These are phyloP conservation scores for Exophiala sp. DNA, from an alignment of 2,329 filamentous ascomycete genomes.

Conservation along the genomic window DNA sequence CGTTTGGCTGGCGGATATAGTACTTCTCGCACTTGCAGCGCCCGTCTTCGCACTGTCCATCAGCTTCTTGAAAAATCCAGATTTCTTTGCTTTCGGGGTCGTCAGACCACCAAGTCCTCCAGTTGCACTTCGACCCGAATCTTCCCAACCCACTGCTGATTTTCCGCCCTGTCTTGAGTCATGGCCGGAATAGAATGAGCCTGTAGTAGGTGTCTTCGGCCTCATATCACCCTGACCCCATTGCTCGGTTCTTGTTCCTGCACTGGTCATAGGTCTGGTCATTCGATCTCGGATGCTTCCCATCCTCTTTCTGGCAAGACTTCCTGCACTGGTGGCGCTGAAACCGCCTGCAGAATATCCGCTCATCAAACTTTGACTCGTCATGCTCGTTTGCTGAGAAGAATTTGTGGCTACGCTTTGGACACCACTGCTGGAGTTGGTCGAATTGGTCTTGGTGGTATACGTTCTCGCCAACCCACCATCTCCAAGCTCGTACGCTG, in stretches of 20 bases:
- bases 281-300: conserved; percentile 29
- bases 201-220: conserved; percentile 60
- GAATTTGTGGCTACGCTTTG: conserved; percentile 64
- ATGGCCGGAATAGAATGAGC: conserved; percentile 90
- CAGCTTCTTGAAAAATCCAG: conserved; percentile 93
- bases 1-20: conserved; percentile 64
- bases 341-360: conserved; percentile 85
- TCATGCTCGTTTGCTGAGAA: conserved; percentile 71
- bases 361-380: conserved; percentile 86
- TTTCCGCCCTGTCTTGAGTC: conserved; percentile 57
- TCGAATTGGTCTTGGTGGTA: conserved; percentile 83
- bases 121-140: conserved; percentile 43
- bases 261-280: conserved; percentile 45
- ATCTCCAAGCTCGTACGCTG: conserved; percentile 70
- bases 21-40: conserved; percentile 82
- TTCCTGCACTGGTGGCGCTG: conserved; percentile 93
- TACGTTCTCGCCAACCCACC: conserved; percentile 71
- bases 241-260: conserved; percentile 39
- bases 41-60: conserved; percentile 91
- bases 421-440: conserved; percentile 70
- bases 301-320: conserved; percentile 68
- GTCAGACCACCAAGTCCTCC: conserved; percentile 73
- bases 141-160: conserved; percentile 62
- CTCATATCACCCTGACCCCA: conserved; percentile 33
- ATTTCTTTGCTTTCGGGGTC: conserved; percentile 73